Base-by-base conservation (phyloP, 495 filamentous ascomycete species). In the Lasiosphaeriaceae sp. region DNA sequence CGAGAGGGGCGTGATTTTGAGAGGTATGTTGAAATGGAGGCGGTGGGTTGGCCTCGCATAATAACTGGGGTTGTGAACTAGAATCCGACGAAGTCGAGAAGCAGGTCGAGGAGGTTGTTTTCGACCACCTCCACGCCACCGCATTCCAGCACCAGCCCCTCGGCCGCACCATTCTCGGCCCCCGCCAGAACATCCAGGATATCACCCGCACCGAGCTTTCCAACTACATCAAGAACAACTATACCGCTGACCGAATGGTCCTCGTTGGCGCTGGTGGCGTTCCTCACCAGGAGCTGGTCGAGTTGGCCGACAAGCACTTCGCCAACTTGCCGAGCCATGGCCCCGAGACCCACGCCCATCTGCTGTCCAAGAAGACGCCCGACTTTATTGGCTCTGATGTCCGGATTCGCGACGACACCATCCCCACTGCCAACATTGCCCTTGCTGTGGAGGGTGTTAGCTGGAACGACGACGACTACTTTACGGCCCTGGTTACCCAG, bases 11-110 rank as follows among this genome's bases (percentile, higher is more conserved):
- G 94, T 99, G 66, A 99, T 99, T 70, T 85, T 99, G 61, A 89
- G 94, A 64, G 94, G n/a, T n/a, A n/a, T n/a, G n/a, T n/a, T n/a
- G n/a, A n/a, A n/a, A n/a, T n/a, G n/a, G n/a, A n/a, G n/a, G n/a
- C n/a, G n/a, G n/a, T n/a, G n/a, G n/a, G n/a, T n/a, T n/a, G n/a
- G n/a, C n/a, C n/a, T n/a, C n/a, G n/a, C n/a, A n/a, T n/a, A n/a
- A n/a, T n/a, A n/a, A n/a, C n/a, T n/a, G n/a, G n/a, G n/a, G n/a
- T n/a, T n/a, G n/a, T n/a, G n/a, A n/a, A n/a, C n/a, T n/a, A n/a
- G n/a, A n/a, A n/a, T n/a, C 96, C 64, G 95, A 99, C 80, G 94
- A 99, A 80, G 94, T 99, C 66, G 95, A 97, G 81, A 97, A 97
- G 84, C 92, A 97, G 80, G 79, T 97, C 19, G 94, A 99, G 78